Conservation (phyloP, 1,284 basidiomycete species). For the Rhodofomes roseus region DNA sequence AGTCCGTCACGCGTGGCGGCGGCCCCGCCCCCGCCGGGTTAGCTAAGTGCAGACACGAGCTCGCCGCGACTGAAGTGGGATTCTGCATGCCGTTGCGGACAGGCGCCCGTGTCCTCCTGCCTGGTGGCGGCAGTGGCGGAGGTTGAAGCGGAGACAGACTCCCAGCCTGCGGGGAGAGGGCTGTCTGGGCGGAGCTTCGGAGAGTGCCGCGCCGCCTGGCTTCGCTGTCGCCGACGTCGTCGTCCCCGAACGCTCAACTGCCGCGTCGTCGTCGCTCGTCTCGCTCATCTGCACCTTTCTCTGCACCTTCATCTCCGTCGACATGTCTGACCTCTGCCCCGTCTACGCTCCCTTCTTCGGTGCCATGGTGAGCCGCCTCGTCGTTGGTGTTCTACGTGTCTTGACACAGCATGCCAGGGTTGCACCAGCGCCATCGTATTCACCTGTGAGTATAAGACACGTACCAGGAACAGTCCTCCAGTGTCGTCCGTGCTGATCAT, state of each 20-base stretch:
- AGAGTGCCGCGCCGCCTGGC: neutral
- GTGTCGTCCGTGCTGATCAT: constrained; percentile 29
- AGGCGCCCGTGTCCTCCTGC: neutral
- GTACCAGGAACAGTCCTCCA: constrained; percentile 96
- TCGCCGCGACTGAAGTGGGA: constrained; percentile 1
- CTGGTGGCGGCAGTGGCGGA: neutral
- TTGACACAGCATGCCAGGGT: constrained; percentile 50
- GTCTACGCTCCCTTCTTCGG: constrained; percentile 98
- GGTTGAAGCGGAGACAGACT: neutral
- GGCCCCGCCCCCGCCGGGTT: neutral
- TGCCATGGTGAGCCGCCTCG: constrained; percentile 70
- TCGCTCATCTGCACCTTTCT: constrained; percentile 5
- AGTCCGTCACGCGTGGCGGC: neutral
- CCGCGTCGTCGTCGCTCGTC: neutral
- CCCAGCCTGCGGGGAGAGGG: neutral
- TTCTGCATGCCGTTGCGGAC: neutral
- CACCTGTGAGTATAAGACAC: constrained; percentile 83
- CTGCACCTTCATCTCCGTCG: constrained; percentile 6
- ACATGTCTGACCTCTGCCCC: constrained; percentile 87
- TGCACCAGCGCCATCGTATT: constrained; percentile 97
- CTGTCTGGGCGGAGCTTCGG: constrained; percentile 4
- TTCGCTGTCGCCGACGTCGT: constrained; percentile 3
- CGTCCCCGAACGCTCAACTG: constrained; percentile 1
- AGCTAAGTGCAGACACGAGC: neutral
- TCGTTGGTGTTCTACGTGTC: constrained; percentile 5